phyloP scores from a whole-genome alignment of 2,329 filamentous ascomycete species.

The Furcasterigmium furcatum region DNA sequence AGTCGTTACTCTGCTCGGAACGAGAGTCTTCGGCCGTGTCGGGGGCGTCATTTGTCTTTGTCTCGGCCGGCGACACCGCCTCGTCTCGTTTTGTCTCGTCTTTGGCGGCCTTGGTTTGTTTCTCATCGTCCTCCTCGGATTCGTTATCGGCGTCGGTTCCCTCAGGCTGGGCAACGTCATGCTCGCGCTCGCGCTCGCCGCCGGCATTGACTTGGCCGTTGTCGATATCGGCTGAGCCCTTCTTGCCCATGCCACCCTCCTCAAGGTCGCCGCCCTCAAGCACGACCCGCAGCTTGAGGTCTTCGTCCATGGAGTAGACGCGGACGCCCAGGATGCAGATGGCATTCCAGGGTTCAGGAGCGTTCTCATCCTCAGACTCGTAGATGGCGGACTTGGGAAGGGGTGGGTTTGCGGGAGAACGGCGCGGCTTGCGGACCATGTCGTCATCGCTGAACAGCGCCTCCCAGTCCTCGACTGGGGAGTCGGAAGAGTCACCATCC shows the following conservation, averaged over 20 bases:
- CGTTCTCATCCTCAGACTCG: slow-evolving; percentile 55
- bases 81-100: neutral
- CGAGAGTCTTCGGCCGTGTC: slow-evolving; percentile 10
- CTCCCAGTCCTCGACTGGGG: slow-evolving; percentile 58
- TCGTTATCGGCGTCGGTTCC: neutral
- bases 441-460: slow-evolving; percentile 57
- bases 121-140: neutral
- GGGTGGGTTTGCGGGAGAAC: slow-evolving; percentile 29
- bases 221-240: slow-evolving; percentile 52
- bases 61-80: neutral
- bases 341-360: slow-evolving; percentile 59
- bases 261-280: slow-evolving; percentile 52
- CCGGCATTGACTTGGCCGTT: slow-evolving; percentile 54
- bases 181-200: slow-evolving; percentile 31
- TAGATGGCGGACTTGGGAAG: slow-evolving; percentile 32
- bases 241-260: slow-evolving; percentile 55
- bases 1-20: slow-evolving; percentile 11
- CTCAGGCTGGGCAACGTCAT: neutral
- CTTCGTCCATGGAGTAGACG: slow-evolving; percentile 57
- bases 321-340: slow-evolving; percentile 58
- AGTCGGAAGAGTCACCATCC: slow-evolving; percentile 55
- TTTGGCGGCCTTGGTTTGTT: neutral
- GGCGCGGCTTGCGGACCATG: slow-evolving; percentile 47
- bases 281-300: slow-evolving; percentile 50
- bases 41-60: neutral